Percentiles rank a stretch among this genome's conserved stretches.
These are phyloP conservation scores for Blastobotrys terrestris DNA, from an alignment of 805 yeast genomes.

Conservation along the genomic window DNA sequence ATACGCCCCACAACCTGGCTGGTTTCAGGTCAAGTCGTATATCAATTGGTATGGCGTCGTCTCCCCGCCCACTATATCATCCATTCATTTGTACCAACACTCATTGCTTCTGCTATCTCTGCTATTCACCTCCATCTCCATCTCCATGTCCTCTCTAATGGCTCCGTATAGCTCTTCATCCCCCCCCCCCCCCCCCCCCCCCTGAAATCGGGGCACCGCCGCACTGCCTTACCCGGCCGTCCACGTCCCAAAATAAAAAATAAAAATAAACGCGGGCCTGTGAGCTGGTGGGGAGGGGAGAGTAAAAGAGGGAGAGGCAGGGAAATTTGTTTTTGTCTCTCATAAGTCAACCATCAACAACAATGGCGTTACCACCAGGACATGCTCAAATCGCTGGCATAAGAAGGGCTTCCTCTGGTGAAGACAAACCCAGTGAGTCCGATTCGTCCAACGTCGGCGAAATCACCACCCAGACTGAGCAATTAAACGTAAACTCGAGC, in stretches of 20 bases:
- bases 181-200: no score
- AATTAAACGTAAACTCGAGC: background rate
- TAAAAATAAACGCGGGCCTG: no score
- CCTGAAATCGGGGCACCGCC: background rate
- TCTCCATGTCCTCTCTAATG: no score
- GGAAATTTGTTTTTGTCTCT: background rate
- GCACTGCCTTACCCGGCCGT: background rate
- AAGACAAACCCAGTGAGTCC: background rate
- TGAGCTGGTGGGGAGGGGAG: background rate
- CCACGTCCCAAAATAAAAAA: background rate
- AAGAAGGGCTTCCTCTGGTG: background rate
- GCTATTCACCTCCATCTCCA: no score
- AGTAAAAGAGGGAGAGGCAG: background rate
- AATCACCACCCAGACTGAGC: background rate
- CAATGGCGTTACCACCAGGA: slow-evolving; percentile 1
- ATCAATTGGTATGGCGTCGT: no score
- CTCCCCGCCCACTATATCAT: no score
- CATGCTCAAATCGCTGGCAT: background rate
- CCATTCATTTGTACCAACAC: no score
- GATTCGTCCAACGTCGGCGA: background rate
- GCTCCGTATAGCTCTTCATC: background rate
- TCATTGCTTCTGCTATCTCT: no score
- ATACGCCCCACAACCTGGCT: no score
- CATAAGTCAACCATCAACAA: background rate
- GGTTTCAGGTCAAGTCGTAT: no score